Evolutionary conservation across 768 basidiomycete genomes (phyloP), one percentile per base, ranked within the genome.

Genomic region (Pluteus cervinus): DNA sequence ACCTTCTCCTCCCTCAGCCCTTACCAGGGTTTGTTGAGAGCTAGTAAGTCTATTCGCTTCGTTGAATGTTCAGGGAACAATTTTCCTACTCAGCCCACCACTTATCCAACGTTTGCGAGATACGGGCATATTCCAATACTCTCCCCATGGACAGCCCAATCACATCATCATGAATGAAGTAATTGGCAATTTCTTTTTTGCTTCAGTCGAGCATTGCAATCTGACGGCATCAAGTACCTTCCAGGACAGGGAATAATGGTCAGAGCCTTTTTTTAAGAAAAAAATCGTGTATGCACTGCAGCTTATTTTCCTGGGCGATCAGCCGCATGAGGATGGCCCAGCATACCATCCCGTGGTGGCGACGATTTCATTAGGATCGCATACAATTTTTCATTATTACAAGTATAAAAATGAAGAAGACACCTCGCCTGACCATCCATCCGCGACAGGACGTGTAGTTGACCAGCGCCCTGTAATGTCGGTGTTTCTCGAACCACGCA

Each of bases 231-330:
- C 16, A 28, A 86, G 79, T 97, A 97, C 58, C 70, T 78, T 12
- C 75, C 89, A 6, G 88, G 86, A 2, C 90, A 96, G 63, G 93
- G 94, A 8, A 97, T 98, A 42, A 86, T 92, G 75, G 91, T 91
- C 56, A 39, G 66, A 58, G 40, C 14, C 12, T 26, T 29, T 21
- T 23, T 9, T 16, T 29, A 14, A 28, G 14, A 18, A 17, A 18
- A 35, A 16, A 39, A 34, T 42, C 33, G 39, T 24, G 30, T 29
- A 16, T 38, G 22, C n/a, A 17, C 15, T 33, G 14, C 35, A 40
- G 24, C 37, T 31, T n/a, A 33, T 24, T 43, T 43, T 36, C 37
- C 43, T 34, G 48, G 40, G 22, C 36, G 24, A 23, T 32, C 57
- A 93, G 88, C 88, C 90, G 2, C 93, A 96, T 50, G 81, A 94